Evolutionary conservation across 208 protist species (phyloP).

Genomic region (Crithidia expoeki): DNA sequence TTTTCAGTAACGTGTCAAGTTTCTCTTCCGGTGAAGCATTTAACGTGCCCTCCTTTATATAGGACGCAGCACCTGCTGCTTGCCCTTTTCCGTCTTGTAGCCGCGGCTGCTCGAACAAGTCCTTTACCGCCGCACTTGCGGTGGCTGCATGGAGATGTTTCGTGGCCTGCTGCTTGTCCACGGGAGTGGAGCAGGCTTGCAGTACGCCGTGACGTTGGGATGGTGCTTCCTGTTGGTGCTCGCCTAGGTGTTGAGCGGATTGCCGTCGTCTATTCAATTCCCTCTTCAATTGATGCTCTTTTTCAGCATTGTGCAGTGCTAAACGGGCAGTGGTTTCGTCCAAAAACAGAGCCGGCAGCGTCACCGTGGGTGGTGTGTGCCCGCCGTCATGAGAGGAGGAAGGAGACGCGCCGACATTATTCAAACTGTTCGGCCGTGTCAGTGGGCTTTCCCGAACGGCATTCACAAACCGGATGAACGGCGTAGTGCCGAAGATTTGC

Average conservation of each 20-base stretch:
- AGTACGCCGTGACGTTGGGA: not conserved
- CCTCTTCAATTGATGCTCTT: not conserved
- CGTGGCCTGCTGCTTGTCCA: not conserved
- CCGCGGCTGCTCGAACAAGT: not conserved
- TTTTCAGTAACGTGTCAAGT: not conserved
- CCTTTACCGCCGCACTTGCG: not conserved
- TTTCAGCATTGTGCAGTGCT: constrained; percentile 25
- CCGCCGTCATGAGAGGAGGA: not conserved
- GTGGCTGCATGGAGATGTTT: not conserved
- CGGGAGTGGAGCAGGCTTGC: constrained; percentile 6
- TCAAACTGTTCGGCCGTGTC: constrained; percentile 11
- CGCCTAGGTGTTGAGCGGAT: not conserved
- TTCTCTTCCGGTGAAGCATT: not conserved
- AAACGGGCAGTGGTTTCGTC: constrained; percentile 54
- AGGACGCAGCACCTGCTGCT: not conserved
- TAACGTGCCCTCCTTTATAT: no score
- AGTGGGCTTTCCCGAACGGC: constrained; percentile 34
- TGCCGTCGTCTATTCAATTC: not conserved
- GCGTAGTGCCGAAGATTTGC: constrained; percentile 48
- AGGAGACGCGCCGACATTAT: not conserved
- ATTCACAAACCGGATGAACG: constrained; percentile 54
- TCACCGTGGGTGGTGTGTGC: not conserved
- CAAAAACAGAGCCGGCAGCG: constrained; percentile 36
- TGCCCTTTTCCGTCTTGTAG: not conserved
- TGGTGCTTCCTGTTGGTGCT: not conserved